Evolutionary conservation across 2,329 filamentous ascomycete genomes (phyloP).

Genomic region (Ceratocystis alfenasii): DNA sequence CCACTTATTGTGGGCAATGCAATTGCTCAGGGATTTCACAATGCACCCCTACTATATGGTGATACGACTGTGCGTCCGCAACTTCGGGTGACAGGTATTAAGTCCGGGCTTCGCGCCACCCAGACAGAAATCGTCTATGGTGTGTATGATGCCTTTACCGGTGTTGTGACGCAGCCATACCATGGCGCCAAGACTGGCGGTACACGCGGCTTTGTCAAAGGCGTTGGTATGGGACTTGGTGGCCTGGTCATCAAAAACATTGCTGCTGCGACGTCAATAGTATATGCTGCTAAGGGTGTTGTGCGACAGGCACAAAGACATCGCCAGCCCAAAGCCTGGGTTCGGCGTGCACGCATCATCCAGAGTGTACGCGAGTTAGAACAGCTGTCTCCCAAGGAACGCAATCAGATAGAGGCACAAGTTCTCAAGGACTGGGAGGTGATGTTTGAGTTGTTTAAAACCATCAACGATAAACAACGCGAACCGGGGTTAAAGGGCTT

Average conservation of each 20-base stretch:
- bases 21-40: slow-evolving; percentile 57
- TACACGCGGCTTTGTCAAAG: slow-evolving; percentile 36
- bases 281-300: slow-evolving; percentile 52
- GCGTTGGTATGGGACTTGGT: slow-evolving; percentile 50
- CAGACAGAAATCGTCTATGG: slow-evolving; percentile 51
- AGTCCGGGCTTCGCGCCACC: slow-evolving; percentile 50
- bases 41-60: slow-evolving; percentile 57
- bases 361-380: slow-evolving; percentile 42
- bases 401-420: slow-evolving; percentile 26
- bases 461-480: slow-evolving; percentile 31
- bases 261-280: slow-evolving; percentile 47
- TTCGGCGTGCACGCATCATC: slow-evolving; percentile 46
- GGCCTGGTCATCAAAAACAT: slow-evolving; percentile 55
- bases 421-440: slow-evolving; percentile 34
- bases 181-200: slow-evolving; percentile 46
- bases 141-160: slow-evolving; percentile 53
- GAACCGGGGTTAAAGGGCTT: slow-evolving; percentile 26
- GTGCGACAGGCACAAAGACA: slow-evolving; percentile 46
- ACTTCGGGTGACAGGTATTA: slow-evolving; percentile 51
- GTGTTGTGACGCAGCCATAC: slow-evolving; percentile 37
- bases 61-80: slow-evolving; percentile 56
- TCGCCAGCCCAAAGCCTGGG: slow-evolving; percentile 40
- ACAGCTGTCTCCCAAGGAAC: slow-evolving; percentile 29
- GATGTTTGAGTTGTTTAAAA: slow-evolving; percentile 32
- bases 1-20: slow-evolving; percentile 51